Evolutionary conservation across 345 rosid genomes (phyloP), one percentile per base, ranked within the genome.

Genomic region (Trapa bicornis): DNA sequence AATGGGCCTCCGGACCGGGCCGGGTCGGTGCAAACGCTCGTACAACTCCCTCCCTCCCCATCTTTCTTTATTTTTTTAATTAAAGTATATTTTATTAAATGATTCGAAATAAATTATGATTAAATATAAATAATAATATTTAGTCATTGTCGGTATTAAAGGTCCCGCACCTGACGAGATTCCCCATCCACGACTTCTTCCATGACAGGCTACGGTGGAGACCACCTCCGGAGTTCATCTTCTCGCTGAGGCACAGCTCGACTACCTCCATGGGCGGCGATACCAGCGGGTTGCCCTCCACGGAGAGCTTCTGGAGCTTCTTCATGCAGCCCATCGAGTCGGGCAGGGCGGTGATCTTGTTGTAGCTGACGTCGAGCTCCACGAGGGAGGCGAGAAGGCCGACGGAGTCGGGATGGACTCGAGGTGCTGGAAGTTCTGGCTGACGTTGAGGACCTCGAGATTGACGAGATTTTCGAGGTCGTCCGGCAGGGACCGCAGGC

Each of bases 401-500:
- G 0, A 91, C 50, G 29, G 96, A 85, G 72, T 80, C 79, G 0
- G 96, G 4, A 93, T 73, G 1, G 64, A 9, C 33, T 79, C 75
- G 0, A 93, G 87, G 76, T 84, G 77, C 15, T 90, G 98, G 71
- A 93, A 93, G 70, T 93, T 93, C 35, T 90, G 96, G 77, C 98
- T 89, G 11, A 90, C 75, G 47, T 93, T 93, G 15, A 93, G 88
- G 63, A 79, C 69, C 74, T 93, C 79, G 0, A 93, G 77, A 77
- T 81, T 88, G 74, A 87, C 76, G 6, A 93, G 83, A 65, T 85
- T 93, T 72, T 90, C 97, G 0, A 93, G 71, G 75, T 88, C 98
- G 17, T 87, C 89, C 0, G 98, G 97, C 10, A 93, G 85, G n/a
- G 85, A 58, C 60, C 81, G 72, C 32, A 93, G 89, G 75, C 90